Conservation (phyloP, 75 land plant genomes). For the Pinus albicaulis region DNA sequence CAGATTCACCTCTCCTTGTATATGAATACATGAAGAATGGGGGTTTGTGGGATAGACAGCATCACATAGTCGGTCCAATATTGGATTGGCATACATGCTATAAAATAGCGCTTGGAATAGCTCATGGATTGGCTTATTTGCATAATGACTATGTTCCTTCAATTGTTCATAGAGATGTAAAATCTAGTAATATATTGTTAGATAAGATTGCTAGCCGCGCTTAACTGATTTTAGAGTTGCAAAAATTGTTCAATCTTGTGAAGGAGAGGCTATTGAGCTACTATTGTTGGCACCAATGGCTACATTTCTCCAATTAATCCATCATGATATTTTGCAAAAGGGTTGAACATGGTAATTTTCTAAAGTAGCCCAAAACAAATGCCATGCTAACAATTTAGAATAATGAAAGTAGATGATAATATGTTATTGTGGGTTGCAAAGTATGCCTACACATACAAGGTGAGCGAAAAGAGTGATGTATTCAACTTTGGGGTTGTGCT, state of each 20-base stretch:
- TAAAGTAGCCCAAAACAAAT: no score
- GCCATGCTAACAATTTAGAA: no score
- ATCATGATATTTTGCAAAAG: not conserved
- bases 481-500: no score
- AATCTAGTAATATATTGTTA: constrained; percentile 9
- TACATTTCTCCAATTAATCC: constrained; percentile 63
- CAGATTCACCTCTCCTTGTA: not conserved
- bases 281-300: constrained; percentile 59
- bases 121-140: constrained; percentile 6
- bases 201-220: constrained; percentile 7
- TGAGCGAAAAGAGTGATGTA: no score
- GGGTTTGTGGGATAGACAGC: constrained; percentile 4
- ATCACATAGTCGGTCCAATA: not conserved
- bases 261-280: constrained; percentile 21
- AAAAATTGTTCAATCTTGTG: constrained; percentile 33
- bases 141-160: constrained; percentile 11
- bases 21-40: constrained; percentile 11
- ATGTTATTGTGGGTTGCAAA: no score
- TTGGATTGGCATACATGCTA: constrained; percentile 9
- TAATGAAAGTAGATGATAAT: no score
- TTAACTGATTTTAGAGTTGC: constrained; percentile 60
- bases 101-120: constrained; percentile 6
- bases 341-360: no score
- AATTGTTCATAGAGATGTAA: constrained; percentile 13
- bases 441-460: no score